Percentiles rank a stretch among this genome's conserved stretches.
Evolutionary conservation across 2,329 filamentous ascomycete species (phyloP).

Genomic region (Phoma sp.): DNA sequence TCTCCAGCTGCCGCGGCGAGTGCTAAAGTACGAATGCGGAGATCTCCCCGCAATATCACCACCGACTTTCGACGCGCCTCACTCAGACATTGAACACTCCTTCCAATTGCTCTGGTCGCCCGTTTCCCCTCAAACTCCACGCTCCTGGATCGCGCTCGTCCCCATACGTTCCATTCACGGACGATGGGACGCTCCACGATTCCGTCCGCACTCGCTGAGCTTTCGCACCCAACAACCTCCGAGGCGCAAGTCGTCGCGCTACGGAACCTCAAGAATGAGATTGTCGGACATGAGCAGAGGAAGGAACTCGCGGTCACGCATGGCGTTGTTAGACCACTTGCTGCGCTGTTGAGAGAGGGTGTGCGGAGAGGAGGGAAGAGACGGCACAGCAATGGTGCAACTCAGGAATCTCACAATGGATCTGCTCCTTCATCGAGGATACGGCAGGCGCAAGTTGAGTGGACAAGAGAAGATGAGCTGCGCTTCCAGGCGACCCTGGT

Average conservation of each 20-base stretch:
- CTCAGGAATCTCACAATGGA: slow-evolving; percentile 6
- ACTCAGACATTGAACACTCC: background rate
- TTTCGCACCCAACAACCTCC: slow-evolving; percentile 46
- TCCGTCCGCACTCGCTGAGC: slow-evolving; percentile 48
- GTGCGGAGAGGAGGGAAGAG: slow-evolving; percentile 56
- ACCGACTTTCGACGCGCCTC: slow-evolving; percentile 3
- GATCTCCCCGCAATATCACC: slow-evolving; percentile 22
- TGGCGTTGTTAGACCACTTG: slow-evolving; percentile 71
- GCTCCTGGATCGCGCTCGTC: background rate
- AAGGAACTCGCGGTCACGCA: slow-evolving; percentile 80
- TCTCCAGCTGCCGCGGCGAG: slow-evolving; percentile 1
- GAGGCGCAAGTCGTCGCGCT: slow-evolving; percentile 64
- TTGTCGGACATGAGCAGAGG: slow-evolving; percentile 84
- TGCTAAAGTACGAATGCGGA: slow-evolving; percentile 16
- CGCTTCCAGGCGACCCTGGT: slow-evolving; percentile 83
- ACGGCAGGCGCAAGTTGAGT: slow-evolving; percentile 28
- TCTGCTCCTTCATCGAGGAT: background rate
- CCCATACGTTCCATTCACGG: background rate
- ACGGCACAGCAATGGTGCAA: slow-evolving; percentile 50
- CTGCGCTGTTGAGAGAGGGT: slow-evolving; percentile 58
- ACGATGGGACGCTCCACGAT: slow-evolving; percentile 48
- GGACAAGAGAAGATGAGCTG: slow-evolving; percentile 71
- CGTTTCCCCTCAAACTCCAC: background rate
- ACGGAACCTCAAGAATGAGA: slow-evolving; percentile 82
- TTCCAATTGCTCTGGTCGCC: background rate